phyloP scores from a whole-genome alignment of 306 rosid species.

The Mimosa bimucronata region DNA sequence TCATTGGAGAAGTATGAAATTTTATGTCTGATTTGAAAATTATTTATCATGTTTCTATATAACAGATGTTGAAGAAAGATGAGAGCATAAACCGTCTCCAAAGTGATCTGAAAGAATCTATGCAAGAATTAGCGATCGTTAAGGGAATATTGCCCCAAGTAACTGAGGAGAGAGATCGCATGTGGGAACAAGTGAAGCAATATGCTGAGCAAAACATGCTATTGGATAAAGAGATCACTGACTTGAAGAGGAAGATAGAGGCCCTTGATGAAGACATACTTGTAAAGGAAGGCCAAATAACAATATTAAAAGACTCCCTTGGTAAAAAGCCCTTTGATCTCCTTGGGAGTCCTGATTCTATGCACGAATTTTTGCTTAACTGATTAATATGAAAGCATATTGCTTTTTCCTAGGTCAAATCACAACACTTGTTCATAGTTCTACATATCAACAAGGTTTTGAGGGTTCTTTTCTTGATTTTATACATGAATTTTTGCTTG shows the following conservation, averaged over 20 bases:
- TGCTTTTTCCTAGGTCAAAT: slow-evolving; percentile 4
- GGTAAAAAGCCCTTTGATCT: slow-evolving; percentile 66
- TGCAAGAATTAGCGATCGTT: slow-evolving; percentile 56
- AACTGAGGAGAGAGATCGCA: slow-evolving; percentile 75
- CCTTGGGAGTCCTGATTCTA: slow-evolving; percentile 63
- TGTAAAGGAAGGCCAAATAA: slow-evolving; percentile 89
- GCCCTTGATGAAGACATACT: slow-evolving; percentile 75
- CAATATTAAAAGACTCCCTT: slow-evolving; percentile 80
- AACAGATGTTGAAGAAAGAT: slow-evolving; percentile 80
- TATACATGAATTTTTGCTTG: not conserved
- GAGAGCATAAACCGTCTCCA: slow-evolving; percentile 61
- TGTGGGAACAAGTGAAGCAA: slow-evolving; percentile 85
- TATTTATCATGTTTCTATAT: not conserved
- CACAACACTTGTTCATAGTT: slow-evolving; percentile 58
- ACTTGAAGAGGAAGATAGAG: slow-evolving; percentile 67
- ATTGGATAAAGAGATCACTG: slow-evolving; percentile 60
- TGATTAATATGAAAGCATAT: slow-evolving; percentile 40
- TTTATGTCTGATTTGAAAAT: not conserved
- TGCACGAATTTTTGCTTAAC: slow-evolving; percentile 57
- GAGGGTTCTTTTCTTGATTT: not conserved
- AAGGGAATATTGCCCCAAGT: slow-evolving; percentile 66
- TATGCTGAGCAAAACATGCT: slow-evolving; percentile 78
- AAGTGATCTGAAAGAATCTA: slow-evolving; percentile 64
- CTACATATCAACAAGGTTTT: slow-evolving; percentile 41
- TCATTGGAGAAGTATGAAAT: too few relatives aligned